Base-by-base conservation (phyloP, 106 monocot genomes). In the Ottelia alismoides region DNA sequence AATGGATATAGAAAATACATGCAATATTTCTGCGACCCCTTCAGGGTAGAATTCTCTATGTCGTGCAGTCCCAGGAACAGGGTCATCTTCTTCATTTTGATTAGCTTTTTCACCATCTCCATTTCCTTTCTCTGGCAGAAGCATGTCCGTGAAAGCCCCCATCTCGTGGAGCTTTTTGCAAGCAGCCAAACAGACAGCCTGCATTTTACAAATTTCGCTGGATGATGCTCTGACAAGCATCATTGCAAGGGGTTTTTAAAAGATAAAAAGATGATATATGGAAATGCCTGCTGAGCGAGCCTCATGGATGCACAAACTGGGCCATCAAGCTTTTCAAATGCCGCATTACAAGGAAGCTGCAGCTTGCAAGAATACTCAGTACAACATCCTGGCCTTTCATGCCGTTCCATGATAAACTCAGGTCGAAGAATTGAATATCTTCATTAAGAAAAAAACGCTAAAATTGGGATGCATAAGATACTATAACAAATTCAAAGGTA, bases 21-120 rank as follows among this genome's bases (percentile, higher is more conserved):
- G 72, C 10, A 98, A 74, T 55, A 85, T 72, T 53, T 78, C 74
- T 30, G 89, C 81, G 7, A 98, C 89, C 21, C 96, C 96, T 82
- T 98, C 96, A 72, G 96, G 96, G 64, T 85, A 98, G 70, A 89
- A 98, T 67, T 98, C 89, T 67, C 96, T 79, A 72, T 98, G 85
- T 9, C 85, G 72, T 17, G 85, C 81, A 57, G 89, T 98, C 47
- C 96, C 96, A 47, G 89, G 76, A 69, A 89, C 74, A 61, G 78
- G 76, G 46, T 98, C 85, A 43, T 78, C 87, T 64, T 78, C 82
- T 59, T 81, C 84, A 71, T 78, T 81, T 45, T 68, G 65, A 55
- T 82, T 85, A 63, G 58, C 48, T 46, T 89, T 89, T 54, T 89
- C 85, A 51, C 69, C 79, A 51, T 89, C 76, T 30, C 78, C 76